These are phyloP conservation scores for Narthecium ossifragum DNA, from an alignment of 106 monocot genomes.

Conservation along the genomic window DNA sequence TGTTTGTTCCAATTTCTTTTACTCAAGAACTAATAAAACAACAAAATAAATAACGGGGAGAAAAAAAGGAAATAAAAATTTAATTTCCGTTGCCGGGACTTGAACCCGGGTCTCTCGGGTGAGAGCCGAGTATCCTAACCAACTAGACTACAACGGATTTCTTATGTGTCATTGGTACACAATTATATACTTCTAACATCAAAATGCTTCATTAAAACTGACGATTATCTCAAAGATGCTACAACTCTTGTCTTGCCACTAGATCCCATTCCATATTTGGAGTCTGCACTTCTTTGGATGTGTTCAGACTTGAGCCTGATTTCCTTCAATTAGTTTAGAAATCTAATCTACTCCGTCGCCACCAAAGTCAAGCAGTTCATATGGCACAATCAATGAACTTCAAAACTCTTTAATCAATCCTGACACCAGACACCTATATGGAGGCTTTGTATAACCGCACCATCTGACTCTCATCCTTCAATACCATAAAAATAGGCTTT, in stretches of 20 bases:
- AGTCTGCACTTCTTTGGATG: neutral
- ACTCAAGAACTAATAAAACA: neutral
- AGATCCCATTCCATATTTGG: neutral
- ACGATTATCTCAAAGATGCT: too few species aligned
- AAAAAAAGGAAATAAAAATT: too few species aligned
- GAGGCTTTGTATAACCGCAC: too few species aligned
- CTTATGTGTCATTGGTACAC: too few species aligned
- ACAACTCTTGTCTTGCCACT: too few species aligned
- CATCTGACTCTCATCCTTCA: too few species aligned
- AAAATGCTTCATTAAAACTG: too few species aligned
- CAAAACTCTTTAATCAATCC: too few species aligned
- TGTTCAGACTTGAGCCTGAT: neutral
- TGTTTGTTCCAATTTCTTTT: too few species aligned
- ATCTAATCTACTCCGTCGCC: neutral
- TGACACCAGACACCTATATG: too few species aligned
- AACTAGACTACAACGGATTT: constrained; percentile 99
- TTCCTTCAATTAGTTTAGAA: neutral
- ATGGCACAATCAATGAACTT: too few species aligned
- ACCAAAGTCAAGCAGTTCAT: constrained; percentile 2
- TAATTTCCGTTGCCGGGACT: constrained; percentile 99
- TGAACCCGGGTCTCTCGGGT: constrained; percentile 99
- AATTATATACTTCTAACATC: too few species aligned
- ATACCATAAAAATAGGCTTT: neutral
- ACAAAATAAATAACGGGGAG: neutral
- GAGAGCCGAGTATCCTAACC: constrained; percentile 99